Evolutionary conservation across 345 rosid genomes (phyloP), one percentile per base, ranked within the genome.

Genomic region (Eucalyptus sideroxylon): DNA sequence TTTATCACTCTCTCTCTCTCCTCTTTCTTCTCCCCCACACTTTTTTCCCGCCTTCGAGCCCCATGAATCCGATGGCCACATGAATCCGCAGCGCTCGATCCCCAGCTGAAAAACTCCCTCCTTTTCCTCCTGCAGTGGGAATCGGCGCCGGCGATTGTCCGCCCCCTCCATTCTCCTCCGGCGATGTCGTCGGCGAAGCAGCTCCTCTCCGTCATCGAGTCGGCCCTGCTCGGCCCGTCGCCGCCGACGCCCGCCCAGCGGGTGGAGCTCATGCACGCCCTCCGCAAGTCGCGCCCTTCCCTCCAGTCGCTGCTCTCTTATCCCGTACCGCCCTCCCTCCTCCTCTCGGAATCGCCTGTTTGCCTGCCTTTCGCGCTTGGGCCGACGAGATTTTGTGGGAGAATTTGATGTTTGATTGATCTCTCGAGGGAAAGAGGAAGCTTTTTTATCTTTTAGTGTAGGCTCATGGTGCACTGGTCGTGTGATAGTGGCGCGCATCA

Each of bases 231-330:
- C 89, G 47, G 89, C 44, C 85, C 89, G 49, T 34, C 89, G 11
- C 31, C 89, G 47, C 89, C 80, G 50, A n/a, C 89, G 31, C 83
- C 89, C 8, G 51, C 89, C 19, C 85, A 88, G 83, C 50, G 53
- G 53, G 82, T 88, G 53, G 82, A 88, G 82, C 83, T 88, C 53
- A 27, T 60, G 53, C 89, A 69, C 37, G 53, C 89, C 83, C 85
- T 88, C 24, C 89, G 89, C 44, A 92, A 91, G 91, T 94, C 95
- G n/a, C 95, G 94, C 16, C 80, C 96, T 24, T 95, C 96, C 88
- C 50, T 98, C 87, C 94, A 91, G 89, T 92, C 96, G n/a, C 95
- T 97, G 65, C 98, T 98, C 56, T 95, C 94, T 30, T 96, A 94
- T 89, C 94, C 95, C 91, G 99, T 98, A 89, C 82, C 16, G 40